Evolutionary conservation across 176 grass and related monocot genomes (phyloP), one percentile per base, ranked within the genome.

Genomic region (Thinopyrum elongatum): DNA sequence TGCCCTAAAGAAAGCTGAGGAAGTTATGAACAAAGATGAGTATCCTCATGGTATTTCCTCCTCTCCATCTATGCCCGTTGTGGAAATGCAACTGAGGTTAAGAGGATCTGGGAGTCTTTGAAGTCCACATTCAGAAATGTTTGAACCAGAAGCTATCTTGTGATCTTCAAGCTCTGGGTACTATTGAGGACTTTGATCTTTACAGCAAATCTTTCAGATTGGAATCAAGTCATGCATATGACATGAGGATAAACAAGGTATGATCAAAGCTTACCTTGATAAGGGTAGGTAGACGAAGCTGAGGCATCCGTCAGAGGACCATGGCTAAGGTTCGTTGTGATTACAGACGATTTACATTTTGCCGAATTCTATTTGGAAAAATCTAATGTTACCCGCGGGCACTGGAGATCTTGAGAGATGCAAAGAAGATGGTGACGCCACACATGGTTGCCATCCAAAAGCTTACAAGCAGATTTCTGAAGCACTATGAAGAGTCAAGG

Each of bases 21-120:
- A 58, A 58, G 53, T 58, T 58, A 22, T 58, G 53, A 22, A 58
- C 33, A 51, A 31, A 7, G 77, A 21, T 80, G 83, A 88, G 0
- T 19, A 1, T 8, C 29, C 62, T 28, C 74, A 14, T 84, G 58
- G 85, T 21, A 91, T 77, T 36, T 9, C 17, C 79, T 88, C 19
- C 72, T 90, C 26, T 77, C 67, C 19, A 55, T 89, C 38, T 82
- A 84, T 85, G 78, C 87, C 74, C 28, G 23, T 58, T 76, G 60
- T 57, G 89, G 87, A 46, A 94, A 94, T 62, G 68, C 74, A 62
- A 68, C 66, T n/a, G 90, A 80, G 84, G 87, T 94, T 30, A 82
- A 86, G 25, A 87, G 87, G 59, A 65, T 94, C 23, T 94, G 87
- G 90, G 67, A 72, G n/a, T 88, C 58, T 70, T 34, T 92, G 13